Evolutionary conservation across 805 yeast genomes (phyloP).

Genomic region (Candida nemodendra): DNA sequence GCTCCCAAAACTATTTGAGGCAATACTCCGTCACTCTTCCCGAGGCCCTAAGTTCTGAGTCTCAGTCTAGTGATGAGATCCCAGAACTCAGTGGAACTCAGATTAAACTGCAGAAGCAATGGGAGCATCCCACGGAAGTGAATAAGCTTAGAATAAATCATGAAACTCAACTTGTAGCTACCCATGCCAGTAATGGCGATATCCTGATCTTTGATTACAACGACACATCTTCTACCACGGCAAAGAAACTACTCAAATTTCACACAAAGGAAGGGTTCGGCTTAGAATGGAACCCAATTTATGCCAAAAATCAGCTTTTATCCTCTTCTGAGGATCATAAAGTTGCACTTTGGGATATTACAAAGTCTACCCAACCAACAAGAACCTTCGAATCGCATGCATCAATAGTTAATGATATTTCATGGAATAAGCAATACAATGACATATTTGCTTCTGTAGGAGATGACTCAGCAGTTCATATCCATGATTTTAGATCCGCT

Average conservation of each 20-base stretch:
- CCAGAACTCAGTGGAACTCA: slow-evolving; percentile 33
- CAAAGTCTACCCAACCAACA: slow-evolving; percentile 38
- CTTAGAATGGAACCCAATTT: slow-evolving; percentile 59
- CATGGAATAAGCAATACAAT: slow-evolving; percentile 48
- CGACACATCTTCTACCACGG: slow-evolving; percentile 15
- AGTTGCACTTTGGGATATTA: slow-evolving; percentile 69
- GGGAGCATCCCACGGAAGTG: slow-evolving; percentile 67
- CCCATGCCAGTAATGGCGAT: slow-evolving; percentile 53
- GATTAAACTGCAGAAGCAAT: slow-evolving; percentile 44
- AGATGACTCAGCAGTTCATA: slow-evolving; percentile 61
- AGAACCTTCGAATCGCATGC: slow-evolving; percentile 49
- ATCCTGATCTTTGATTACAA: slow-evolving; percentile 42
- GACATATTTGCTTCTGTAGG: slow-evolving; percentile 65
- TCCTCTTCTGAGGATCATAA: slow-evolving; percentile 67
- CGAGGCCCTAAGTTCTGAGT: slow-evolving; percentile 43
- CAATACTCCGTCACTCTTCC: slow-evolving; percentile 48
- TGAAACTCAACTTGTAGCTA: slow-evolving; percentile 46
- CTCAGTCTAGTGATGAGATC: slow-evolving; percentile 14
- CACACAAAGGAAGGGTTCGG: slow-evolving; percentile 71
- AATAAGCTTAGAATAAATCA: slow-evolving; percentile 60
- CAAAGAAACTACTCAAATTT: slow-evolving; percentile 38
- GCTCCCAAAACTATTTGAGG: slow-evolving; percentile 43
- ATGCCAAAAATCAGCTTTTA: slow-evolving; percentile 42
- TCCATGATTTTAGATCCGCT: slow-evolving; percentile 55
- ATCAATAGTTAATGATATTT: slow-evolving; percentile 64